Base-by-base conservation (phyloP, 768 basidiomycete species). In the Mycena maculata region DNA sequence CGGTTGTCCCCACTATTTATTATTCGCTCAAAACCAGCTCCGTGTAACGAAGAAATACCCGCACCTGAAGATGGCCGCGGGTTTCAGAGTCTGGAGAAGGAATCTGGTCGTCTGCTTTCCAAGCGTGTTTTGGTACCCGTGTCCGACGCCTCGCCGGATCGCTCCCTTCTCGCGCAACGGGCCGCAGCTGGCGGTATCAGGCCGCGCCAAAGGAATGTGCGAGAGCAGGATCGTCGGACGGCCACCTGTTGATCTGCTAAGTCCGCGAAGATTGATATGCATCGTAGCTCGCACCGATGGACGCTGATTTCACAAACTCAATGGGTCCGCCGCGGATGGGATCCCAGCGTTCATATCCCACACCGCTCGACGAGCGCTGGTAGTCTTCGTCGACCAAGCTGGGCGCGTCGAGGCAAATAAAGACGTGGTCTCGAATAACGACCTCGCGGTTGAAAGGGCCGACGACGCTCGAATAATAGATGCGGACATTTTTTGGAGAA, bases 331-430 rank as follows among this genome's bases (percentile, higher is more conserved):
- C 81, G 0, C 78, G 75, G 33, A 86, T 75, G 7, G 90, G 84
- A 41, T 73, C 73, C 90, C 90, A 93, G 42, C 83, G 76, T 39
- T 83, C 83, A 68, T 87, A 93, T 11, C 81, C 76, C 18, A 80
- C 73, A 10, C 81, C 83, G 16, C 75, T 81, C 3, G 82, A 85
- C 23, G 88, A 82, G 30, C 90, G 87, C 33, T 84, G 84, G 72
- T 93, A 93, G 72, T 94, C 92, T 76, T 94, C 92, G 63, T 95
- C 93, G 15, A 93, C 88, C 25, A 95, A 83, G n/a, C 87, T 90
- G 2, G 93, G 90, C 4, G 92, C 88, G 72, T 95, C 88, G 22
- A 95, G 76, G 52, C 88, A 79, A n/a, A 94, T 75, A 53, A 95
- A 84, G 0, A 88, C 88, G 72, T 94, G 91, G 50, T 91, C 93